Base-by-base conservation (phyloP, 768 basidiomycete species). In the Termitomyces sp. region DNA sequence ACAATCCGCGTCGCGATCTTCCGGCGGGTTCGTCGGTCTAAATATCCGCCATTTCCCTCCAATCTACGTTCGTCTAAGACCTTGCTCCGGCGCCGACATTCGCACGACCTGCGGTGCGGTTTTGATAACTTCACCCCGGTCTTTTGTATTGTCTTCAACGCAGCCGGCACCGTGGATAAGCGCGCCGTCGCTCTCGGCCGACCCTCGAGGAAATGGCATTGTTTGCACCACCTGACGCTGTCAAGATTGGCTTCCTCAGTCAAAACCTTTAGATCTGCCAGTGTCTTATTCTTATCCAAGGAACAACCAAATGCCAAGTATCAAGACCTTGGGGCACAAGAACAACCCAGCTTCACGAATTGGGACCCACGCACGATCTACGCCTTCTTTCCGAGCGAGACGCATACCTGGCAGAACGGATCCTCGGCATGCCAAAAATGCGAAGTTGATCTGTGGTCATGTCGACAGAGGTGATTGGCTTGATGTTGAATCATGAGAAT, bases 341-440 rank as follows among this genome's bases (percentile, higher is more conserved):
- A 55, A 47, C 39, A 36, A 13, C 22, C 10, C 18, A 32, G 14
- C 9, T 22, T 55, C 6, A 30, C 26, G 34, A n/a, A n/a, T n/a
- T 40, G 24, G 26, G 14, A 32, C 30, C 27, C 45, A 22, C 18
- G 36, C 45, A 22, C 18, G 36, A 52, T 33, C 33, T 8, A 47
- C 30, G 22, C 18, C 36, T 27, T 48, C 52, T 39, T n/a, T 58
- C 57, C 57, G 57, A 53, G 22, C 37, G 24, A 40, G 14, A 16
- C 57, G 57, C 52, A 40, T 14, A 20, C 39, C 18, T 58, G 45
- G 39, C 46, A 53, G 10, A 44, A 24, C 57, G 52, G 57, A 58
- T 58, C 57, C 52, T 42, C 57, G 57, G 57, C 57, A 58, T 48
- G 57, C 46, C 51, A 58, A 37, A 34, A 14, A 32, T 26, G 45